Conservation (phyloP, 1,139 yeast species). For the Magnusiomyces suaveolens region DNA sequence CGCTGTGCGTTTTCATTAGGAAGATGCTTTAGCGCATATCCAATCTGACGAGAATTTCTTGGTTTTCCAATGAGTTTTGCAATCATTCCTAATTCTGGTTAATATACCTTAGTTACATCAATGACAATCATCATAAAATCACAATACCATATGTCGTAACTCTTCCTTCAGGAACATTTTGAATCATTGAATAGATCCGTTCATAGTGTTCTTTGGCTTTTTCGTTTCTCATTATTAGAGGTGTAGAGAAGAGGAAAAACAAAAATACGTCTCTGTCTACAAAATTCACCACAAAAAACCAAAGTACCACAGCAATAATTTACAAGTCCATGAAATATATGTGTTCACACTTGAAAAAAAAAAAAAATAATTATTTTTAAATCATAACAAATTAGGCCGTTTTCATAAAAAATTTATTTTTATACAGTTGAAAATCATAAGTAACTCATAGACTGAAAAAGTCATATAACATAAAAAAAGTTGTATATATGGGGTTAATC, state of each 20-base stretch:
- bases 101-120: background rate
- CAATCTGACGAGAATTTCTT: constrained; percentile 63
- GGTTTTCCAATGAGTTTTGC: constrained; percentile 57
- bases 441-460: constrained; percentile 1
- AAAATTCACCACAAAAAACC: background rate
- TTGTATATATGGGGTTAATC: background rate
- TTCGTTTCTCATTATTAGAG: constrained; percentile 24
- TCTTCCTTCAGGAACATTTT: constrained; percentile 50
- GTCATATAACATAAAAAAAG: background rate
- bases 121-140: background rate
- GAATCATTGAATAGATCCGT: constrained; percentile 50
- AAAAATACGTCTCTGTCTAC: background rate
- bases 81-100: constrained; percentile 43
- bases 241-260: background rate
- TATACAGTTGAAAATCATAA: constrained; percentile 7
- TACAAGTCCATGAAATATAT: too few species aligned
- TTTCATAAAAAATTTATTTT: background rate
- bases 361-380: background rate
- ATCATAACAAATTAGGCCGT: background rate
- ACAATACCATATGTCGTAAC: constrained; percentile 54
- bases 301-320: background rate
- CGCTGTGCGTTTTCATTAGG: constrained; percentile 24
- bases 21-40: constrained; percentile 52
- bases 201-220: constrained; percentile 51
- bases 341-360: too few species aligned